A percentile compares a stretch with the other conserved stretches of the same genome.
These are phyloP conservation scores for Plenodomus biglobosus DNA, from an alignment of 2,329 filamentous ascomycete genomes.

Conservation along the genomic window DNA sequence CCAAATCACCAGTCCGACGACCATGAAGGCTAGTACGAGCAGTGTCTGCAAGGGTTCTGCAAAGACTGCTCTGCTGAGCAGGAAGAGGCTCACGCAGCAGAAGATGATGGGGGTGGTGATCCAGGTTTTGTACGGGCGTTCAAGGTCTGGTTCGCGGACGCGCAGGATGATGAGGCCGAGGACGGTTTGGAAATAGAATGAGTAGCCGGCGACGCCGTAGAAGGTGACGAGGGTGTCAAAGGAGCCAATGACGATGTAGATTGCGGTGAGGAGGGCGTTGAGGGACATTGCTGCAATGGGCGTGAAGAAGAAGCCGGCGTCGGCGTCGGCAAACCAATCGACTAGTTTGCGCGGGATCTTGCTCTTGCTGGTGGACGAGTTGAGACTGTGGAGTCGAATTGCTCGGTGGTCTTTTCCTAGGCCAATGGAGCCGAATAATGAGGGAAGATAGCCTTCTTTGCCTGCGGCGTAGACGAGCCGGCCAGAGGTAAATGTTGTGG, in stretches of 20 bases:
- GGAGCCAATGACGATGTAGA: constrained; percentile 84
- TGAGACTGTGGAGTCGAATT: constrained; percentile 36
- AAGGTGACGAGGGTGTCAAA: constrained; percentile 93
- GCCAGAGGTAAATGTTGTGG: constrained; percentile 88
- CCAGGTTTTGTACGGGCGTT: constrained; percentile 93
- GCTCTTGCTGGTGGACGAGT: constrained; percentile 20
- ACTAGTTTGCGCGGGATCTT: constrained; percentile 28
- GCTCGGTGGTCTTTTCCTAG: constrained; percentile 53
- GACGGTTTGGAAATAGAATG: constrained; percentile 95
- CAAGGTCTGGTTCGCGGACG: constrained; percentile 81
- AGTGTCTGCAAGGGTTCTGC: constrained; percentile 88
- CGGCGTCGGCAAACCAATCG: constrained; percentile 55
- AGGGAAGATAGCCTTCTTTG: constrained; percentile 90
- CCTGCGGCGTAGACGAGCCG: constrained; percentile 91
- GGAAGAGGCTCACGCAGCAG: constrained; percentile 93
- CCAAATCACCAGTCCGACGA: constrained; percentile 82
- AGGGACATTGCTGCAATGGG: constrained; percentile 89
- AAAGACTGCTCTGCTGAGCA: constrained; percentile 86
- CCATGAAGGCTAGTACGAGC: constrained; percentile 81
- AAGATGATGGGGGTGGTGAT: constrained; percentile 97
- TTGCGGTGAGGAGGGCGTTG: constrained; percentile 71
- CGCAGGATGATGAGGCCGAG: constrained; percentile 88
- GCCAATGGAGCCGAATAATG: constrained; percentile 80
- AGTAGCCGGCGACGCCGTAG: constrained; percentile 95
- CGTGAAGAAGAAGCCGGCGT: constrained; percentile 84